Evolutionary conservation across 257 asterid species (phyloP), one percentile per base, ranked within the genome.

Genomic region (Nicotiana paniculata): DNA sequence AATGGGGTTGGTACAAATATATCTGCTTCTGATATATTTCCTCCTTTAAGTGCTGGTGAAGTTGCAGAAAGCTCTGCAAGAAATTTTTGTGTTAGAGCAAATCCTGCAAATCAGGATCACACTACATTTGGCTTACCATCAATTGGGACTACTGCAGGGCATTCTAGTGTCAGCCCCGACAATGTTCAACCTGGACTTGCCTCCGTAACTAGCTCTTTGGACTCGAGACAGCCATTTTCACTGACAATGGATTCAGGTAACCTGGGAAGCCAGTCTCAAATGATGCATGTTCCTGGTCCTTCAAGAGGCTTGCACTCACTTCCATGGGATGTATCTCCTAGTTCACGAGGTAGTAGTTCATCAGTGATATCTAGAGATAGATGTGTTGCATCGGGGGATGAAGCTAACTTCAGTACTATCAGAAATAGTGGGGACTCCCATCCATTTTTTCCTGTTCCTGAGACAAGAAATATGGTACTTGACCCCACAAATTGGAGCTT

Each of bases 401-500:
- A 87, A 77, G 77, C 77, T 53, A 84, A 65, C 78, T 85, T 77
- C 61, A 86, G 97, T 86, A 84, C 92, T 68, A 85, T 85, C 21
- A 88, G 92, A 82, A 90, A 84, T 82, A 88, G 80, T 84, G 86
- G 80, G 2, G 96, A 91, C 69, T 86, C 84, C 74, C 90, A 92
- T 70, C 81, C 85, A 84, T 88, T 85, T 61, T 88, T 82, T 70
- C 74, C 95, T 61, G 86, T 88, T 80, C 65, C 93, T 0, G 97
- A 91, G 87, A 74, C 91, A 4, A 88, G 93, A 88, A 87, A 81
- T 82, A 35, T 82, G 77, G 58, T 80, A 58, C 94, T 85, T 70
- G 97, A 91, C 46, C 92, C 92, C 80, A 86, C 93, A 26, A 90
- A 86, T 76, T 93, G 97, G 97, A 88, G 92, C 85, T 90, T 88